Conservation (phyloP, 805 yeast genomes). For the Zygosaccharomyces bailii region DNA sequence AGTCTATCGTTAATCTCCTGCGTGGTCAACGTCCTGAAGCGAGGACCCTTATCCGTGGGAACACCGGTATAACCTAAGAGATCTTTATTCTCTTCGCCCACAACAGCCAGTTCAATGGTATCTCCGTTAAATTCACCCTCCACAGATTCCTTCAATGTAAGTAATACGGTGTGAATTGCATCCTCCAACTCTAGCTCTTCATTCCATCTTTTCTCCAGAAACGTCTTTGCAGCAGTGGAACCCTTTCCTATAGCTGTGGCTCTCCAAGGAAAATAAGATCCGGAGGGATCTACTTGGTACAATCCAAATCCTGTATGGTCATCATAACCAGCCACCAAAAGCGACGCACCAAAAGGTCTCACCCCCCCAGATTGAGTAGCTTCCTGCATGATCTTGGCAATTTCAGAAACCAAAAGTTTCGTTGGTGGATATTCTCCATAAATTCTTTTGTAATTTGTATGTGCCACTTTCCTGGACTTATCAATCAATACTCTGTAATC, state of each 20-base stretch:
- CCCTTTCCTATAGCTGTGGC: slow-evolving; percentile 99
- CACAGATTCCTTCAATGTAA: slow-evolving; percentile 91
- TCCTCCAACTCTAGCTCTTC: slow-evolving; percentile 96
- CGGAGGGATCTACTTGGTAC: slow-evolving; percentile 97
- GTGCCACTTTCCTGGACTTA: slow-evolving; percentile 89
- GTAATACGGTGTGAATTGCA: slow-evolving; percentile 92
- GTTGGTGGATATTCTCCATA: slow-evolving; percentile 98
- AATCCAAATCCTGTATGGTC: slow-evolving; percentile 69
- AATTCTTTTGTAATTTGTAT: slow-evolving; percentile 85
- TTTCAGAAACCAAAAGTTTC: slow-evolving; percentile 85
- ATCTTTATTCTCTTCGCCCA: slow-evolving; percentile 79
- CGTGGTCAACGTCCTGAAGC: slow-evolving; percentile 77
- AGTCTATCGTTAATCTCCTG: slow-evolving; percentile 96
- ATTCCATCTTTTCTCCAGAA: slow-evolving; percentile 96
- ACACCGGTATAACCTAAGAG: slow-evolving; percentile 85
- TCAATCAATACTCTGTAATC: slow-evolving; percentile 94
- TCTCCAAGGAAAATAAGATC: slow-evolving; percentile 98
- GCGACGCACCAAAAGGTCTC: slow-evolving; percentile 96
- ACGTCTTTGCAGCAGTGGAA: slow-evolving; percentile 93
- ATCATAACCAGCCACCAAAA: slow-evolving; percentile 92
- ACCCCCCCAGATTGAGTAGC: slow-evolving; percentile 99
- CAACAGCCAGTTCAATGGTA: slow-evolving; percentile 86
- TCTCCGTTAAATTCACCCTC: slow-evolving; percentile 98
- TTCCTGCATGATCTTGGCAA: slow-evolving; percentile 96
- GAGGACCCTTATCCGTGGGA: slow-evolving; percentile 72